Evolutionary conservation across 192 early-diverging fungal genomes (phyloP).

Genomic region (Spizellomyces sp.): DNA sequence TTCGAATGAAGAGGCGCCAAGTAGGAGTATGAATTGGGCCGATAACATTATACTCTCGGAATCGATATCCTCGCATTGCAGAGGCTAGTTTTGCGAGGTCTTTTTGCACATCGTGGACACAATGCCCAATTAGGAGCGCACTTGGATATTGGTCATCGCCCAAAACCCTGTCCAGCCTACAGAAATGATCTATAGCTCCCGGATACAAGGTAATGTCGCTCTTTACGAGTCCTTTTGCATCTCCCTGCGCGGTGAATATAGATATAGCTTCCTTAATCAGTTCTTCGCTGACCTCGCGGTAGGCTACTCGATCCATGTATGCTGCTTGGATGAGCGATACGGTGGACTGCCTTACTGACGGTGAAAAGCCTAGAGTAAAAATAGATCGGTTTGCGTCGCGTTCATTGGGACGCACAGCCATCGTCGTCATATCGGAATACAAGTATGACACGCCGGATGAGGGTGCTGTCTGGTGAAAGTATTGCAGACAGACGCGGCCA

Average conservation of each 20-base stretch:
- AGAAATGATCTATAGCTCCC: conserved; percentile 5
- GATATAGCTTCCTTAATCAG: neutral
- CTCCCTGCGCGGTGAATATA: neutral
- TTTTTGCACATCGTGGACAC: neutral
- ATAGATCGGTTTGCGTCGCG: neutral
- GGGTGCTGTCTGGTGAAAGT: neutral
- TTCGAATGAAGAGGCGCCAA: conserved; percentile 1
- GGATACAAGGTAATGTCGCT: neutral
- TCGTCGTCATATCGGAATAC: neutral
- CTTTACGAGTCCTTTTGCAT: neutral
- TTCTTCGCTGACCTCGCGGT: neutral
- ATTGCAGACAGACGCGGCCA: neutral
- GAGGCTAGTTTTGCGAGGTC: neutral
- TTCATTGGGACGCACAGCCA: neutral
- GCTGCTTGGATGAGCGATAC: neutral
- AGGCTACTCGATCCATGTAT: neutral
- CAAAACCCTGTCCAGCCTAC: conserved; percentile 6
- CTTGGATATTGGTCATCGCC: neutral
- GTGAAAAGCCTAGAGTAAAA: neutral
- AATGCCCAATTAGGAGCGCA: neutral
- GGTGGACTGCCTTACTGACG: neutral
- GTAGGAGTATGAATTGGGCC: neutral
- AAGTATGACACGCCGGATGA: neutral
- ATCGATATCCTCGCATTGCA: neutral
- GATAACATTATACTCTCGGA: neutral